Base-by-base conservation (phyloP, 306 rosid genomes). In the Glycyrrhiza uralensis region DNA sequence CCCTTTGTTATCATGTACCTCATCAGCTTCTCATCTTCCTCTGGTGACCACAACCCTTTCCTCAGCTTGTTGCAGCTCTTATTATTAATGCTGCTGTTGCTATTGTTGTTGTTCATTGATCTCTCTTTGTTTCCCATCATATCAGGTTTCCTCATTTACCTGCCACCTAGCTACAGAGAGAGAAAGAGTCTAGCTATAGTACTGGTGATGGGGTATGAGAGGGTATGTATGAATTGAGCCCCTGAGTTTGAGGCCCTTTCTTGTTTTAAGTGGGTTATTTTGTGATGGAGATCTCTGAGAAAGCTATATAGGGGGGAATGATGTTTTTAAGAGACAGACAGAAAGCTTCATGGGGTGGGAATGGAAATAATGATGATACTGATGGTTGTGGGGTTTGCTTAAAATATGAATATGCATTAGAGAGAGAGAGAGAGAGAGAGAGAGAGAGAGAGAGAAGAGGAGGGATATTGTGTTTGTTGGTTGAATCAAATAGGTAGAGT, bases 21-120 rank as follows among this genome's bases (percentile, higher is more conserved):
- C 73, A 93, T 72, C 10, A 93, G 85, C 55, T 87, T 93, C 85
- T 93, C 97, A 35, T 93, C 98, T 81, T 93, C 98, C 73, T 93
- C 97, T 0, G 98, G 98, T 15, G 98, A 93, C 98, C 98, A 93
- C 55, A 93, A 52, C 1, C 98, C 98, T 22, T 93, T 93, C 77
- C 97, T 83, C 2, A 85, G 61, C 71, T 88, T 86, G 60, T n/a
- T n/a, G n/a, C n/a, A n/a, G n/a, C 30, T 82, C 67, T 77, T 78
- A 71, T 77, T 78, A 71, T 65, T 80, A 57, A 57, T 35, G 44
- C 36, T 71, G 29, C 24, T 83, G 59, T 6, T 69, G 55, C 15
- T 62, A 6, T 5, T 78, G 52, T 72, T 81, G 1, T 56, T 55
- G 6, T 47, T 83, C 65, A n/a, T n/a, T n/a, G n/a, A n/a, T n/a